These are phyloP conservation scores for Penium margaritaceum DNA, from an alignment of 139 green algal genomes.

Conservation along the genomic window DNA sequence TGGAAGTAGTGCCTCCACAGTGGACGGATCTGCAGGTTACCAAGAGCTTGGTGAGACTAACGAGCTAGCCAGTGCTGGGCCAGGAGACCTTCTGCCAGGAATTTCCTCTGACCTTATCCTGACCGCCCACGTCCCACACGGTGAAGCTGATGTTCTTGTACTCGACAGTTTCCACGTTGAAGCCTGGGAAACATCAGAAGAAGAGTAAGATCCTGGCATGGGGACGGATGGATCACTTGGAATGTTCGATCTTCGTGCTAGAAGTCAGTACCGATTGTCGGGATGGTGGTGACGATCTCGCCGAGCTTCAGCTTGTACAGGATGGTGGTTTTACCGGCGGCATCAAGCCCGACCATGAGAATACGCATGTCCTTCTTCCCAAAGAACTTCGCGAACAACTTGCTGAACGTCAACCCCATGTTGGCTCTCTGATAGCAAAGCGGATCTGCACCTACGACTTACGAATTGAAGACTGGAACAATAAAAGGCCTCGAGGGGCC, in stretches of 20 bases:
- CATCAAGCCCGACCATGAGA: slow-evolving; percentile 95
- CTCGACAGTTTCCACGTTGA: slow-evolving; percentile 86
- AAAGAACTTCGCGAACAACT: slow-evolving; percentile 66
- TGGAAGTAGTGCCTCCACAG: slow-evolving; percentile 98
- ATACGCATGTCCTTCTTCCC: slow-evolving; percentile 88
- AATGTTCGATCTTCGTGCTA: too few relatives aligned
- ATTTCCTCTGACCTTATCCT: slow-evolving; percentile 75
- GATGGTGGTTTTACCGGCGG: slow-evolving; percentile 96
- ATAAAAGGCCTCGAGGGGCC: too few relatives aligned
- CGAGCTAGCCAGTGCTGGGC: too few relatives aligned
- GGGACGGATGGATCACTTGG: too few relatives aligned
- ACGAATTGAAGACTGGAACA: too few relatives aligned
- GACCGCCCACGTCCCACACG: slow-evolving; percentile 62
- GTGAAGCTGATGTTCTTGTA: slow-evolving; percentile 96
- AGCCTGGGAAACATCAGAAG: slow-evolving; percentile 49
- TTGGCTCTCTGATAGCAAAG: too few relatives aligned
- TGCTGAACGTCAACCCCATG: slow-evolving; percentile 90
- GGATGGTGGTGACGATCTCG: slow-evolving; percentile 81
- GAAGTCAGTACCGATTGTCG: slow-evolving; percentile 89
- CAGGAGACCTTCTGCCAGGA: too few relatives aligned
- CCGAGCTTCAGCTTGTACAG: slow-evolving; percentile 98
- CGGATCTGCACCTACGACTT: too few relatives aligned
- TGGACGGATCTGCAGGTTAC: slow-evolving; percentile 74
- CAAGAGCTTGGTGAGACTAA: too few relatives aligned
- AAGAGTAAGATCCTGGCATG: too few relatives aligned